Evolutionary conservation across 345 rosid genomes (phyloP), one percentile per base, ranked within the genome.

Genomic region (Crucihimalaya himalaica): DNA sequence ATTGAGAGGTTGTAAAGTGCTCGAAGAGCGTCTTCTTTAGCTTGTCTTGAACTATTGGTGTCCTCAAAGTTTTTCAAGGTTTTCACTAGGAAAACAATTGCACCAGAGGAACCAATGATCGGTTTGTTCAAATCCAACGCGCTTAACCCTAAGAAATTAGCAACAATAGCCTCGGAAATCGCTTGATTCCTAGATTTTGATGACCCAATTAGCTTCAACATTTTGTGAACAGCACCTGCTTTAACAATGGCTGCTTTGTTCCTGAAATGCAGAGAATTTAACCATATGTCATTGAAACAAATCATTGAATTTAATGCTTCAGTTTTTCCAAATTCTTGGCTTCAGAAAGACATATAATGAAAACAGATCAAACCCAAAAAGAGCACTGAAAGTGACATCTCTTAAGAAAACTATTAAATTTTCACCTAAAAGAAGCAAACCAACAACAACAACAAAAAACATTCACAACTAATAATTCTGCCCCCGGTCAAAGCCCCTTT

Each of bases 231-330:
- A 31, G 92, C 93, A 20, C 97, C 98, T 31, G 92, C 89, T 79
- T 89, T 88, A 16, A 89, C 95, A 79, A 94, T 91, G 56, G 96
- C 96, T 59, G 87, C 97, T 83, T 94, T 94, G 81, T 94, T 94
- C 87, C 98, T 94, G 86, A 78, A 74, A 67, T 5, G 0, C 12
- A 40, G 16, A 61, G 20, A 34, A 43, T 47, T 16, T 71, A 59
- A 57, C 34, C 47, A 46, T 67, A 21, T n/a, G 6, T 23, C 31
- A 51, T 14, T 51, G 7, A 23, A n/a, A 40, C 43, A 43, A 31
- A 60, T 60, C 28, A 60, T 60, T 35, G 37, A 59, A 23, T 48
- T 70, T 23, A 70, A 47, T 70, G 74, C 27, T 32, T 46, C 18
- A 25, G 23, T 5, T 15, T 32, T 15, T n/a, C 3, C 48, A 60